Conservation (phyloP, 2,329 filamentous ascomycete species). For the Cercospora janseana region DNA sequence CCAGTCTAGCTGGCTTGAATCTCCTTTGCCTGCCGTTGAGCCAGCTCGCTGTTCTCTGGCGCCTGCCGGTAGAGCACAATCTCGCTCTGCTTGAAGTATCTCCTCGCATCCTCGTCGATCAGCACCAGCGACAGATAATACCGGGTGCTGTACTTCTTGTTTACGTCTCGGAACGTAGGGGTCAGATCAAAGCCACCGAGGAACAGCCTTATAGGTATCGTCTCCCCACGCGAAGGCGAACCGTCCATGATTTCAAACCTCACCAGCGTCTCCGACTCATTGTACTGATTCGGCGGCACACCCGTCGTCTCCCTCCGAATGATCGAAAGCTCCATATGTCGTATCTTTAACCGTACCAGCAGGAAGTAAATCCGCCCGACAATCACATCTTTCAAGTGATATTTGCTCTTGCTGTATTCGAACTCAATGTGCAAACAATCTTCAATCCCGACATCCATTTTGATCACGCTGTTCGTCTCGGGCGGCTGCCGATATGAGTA, state of each 20-base stretch:
- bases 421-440: constrained; percentile 99
- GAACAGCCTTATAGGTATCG: constrained; percentile 95
- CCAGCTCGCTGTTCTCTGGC: constrained; percentile 50
- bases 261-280: constrained; percentile 96
- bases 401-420: constrained; percentile 98
- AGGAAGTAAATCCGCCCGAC: constrained; percentile 98
- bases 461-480: constrained; percentile 97
- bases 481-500: constrained; percentile 98
- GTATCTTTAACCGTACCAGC: constrained; percentile 95
- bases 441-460: constrained; percentile 99
- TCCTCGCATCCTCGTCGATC: constrained; percentile 70
- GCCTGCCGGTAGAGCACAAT: constrained; percentile 91
- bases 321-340: constrained; percentile 99
- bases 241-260: constrained; percentile 99
- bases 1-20: constrained; percentile 39
- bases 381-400: constrained; percentile 98
- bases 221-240: constrained; percentile 90
- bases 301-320: constrained; percentile 96
- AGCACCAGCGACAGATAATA: constrained; percentile 92
- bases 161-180: constrained; percentile 97
- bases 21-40: constrained; percentile 49
- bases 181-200: constrained; percentile 96
- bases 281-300: constrained; percentile 96
- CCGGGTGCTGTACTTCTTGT: constrained; percentile 98
- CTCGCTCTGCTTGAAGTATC: constrained; percentile 99